Conservation (phyloP, 2,329 filamentous ascomycete genomes). For the Raffaelea ambrosiae region DNA sequence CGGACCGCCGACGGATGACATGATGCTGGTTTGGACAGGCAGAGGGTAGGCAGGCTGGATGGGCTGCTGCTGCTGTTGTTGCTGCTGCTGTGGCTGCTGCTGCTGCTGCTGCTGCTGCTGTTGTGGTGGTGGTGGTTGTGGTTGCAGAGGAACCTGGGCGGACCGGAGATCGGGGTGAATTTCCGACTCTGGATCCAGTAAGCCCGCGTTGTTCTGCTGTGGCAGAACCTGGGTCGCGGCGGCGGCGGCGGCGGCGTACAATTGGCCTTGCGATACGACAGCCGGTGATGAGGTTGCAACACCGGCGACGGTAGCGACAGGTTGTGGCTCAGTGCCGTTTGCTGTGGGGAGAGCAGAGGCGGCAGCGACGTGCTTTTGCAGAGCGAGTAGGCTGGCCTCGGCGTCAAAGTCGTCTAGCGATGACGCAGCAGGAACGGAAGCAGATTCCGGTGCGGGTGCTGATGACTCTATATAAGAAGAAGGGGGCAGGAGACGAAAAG, state of each 20-base stretch:
- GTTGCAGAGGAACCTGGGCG: background rate
- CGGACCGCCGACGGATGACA: background rate
- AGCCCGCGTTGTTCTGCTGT: background rate
- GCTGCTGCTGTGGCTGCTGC: background rate
- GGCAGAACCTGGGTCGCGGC: too few relatives aligned
- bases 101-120: too few relatives aligned
- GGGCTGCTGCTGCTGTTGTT: too few relatives aligned
- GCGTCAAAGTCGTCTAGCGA: slow-evolving; percentile 3
- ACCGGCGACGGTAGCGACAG: background rate
- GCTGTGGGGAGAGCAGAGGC: background rate
- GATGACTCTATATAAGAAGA: too few relatives aligned
- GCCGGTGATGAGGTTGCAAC: slow-evolving; percentile 1
- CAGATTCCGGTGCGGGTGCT: background rate
- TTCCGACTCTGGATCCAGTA: slow-evolving; percentile 6
- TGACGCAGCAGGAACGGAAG: background rate
- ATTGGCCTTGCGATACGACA: background rate
- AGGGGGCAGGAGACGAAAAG: background rate
- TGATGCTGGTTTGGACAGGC: background rate
- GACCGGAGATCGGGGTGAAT: slow-evolving; percentile 11
- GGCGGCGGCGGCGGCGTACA: slow-evolving; percentile 6
- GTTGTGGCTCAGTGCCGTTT: too few relatives aligned
- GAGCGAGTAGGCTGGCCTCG: slow-evolving; percentile 8
- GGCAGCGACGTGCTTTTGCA: slow-evolving; percentile 11
- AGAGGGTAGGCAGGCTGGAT: background rate
- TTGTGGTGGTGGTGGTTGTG: background rate